Conservation (phyloP, 371 early-diverging fungal species). For the Mortierella sp. region DNA sequence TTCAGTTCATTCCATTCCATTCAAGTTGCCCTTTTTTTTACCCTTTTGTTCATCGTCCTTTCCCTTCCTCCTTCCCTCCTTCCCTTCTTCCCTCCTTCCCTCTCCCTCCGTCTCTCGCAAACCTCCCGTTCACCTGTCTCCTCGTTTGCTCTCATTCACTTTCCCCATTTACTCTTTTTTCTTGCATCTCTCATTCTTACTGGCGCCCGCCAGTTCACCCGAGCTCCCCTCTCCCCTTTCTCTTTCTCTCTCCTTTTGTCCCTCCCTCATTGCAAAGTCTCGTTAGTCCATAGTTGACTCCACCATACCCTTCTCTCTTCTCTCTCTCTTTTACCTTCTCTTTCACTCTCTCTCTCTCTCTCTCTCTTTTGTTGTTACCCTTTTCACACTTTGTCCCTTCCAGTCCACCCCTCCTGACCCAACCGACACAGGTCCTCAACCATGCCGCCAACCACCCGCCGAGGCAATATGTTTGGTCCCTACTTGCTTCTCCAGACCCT, state of each 20-base stretch:
- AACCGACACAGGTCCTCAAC: neutral
- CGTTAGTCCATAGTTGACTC: neutral
- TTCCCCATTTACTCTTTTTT: neutral
- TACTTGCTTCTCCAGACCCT: conserved; percentile 96
- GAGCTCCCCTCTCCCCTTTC: conserved; percentile 8
- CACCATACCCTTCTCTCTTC: neutral
- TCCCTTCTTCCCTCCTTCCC: neutral
- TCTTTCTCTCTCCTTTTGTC: neutral
- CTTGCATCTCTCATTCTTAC: neutral
- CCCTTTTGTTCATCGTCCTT: neutral
- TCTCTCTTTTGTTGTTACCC: neutral
- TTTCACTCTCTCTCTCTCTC: neutral
- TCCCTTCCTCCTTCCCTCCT: neutral
- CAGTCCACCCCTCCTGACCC: neutral
- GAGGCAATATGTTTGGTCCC: conserved; percentile 87
- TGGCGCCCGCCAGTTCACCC: neutral
- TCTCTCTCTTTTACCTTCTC: neutral
- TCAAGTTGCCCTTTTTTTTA: neutral
- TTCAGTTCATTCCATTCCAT: neutral
- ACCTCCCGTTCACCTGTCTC: neutral
- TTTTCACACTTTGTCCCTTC: neutral
- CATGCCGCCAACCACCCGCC: conserved; percentile 50
- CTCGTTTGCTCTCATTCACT: conserved; percentile 6
- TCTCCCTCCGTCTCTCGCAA: neutral
- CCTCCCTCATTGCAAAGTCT: neutral